Percentiles rank a stretch among this genome's conserved stretches.
Conservation (phyloP, 768 basidiomycete genomes). For the Kwoniella sp. region DNA sequence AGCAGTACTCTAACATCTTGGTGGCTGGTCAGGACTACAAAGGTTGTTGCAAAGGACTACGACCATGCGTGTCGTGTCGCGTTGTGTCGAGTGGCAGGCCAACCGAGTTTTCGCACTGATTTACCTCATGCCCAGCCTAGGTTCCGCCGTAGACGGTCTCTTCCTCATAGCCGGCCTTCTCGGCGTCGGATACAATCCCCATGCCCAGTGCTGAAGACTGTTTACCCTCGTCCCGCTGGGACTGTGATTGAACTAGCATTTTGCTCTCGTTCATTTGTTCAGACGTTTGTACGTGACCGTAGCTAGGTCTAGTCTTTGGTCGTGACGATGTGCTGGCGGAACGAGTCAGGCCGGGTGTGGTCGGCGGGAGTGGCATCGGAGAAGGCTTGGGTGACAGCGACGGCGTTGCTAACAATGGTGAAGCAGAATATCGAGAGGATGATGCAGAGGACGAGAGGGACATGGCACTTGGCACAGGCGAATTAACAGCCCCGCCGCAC, state of each 20-base stretch:
- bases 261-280: background rate
- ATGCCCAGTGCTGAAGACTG: background rate
- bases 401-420: background rate
- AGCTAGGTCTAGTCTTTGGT: background rate
- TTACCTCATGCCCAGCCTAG: constrained; percentile 19
- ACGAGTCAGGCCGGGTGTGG: background rate
- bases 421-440: background rate
- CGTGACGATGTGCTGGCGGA: background rate
- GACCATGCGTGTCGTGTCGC: too few species aligned
- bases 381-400: background rate
- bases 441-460: background rate
- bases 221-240: background rate
- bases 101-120: too few species aligned
- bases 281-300: background rate
- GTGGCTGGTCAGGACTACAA: too few species aligned
- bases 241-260: background rate
- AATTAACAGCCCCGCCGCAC: background rate
- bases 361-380: background rate
- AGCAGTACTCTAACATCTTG: too few species aligned
- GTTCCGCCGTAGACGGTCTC: constrained; percentile 24
- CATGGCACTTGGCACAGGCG: background rate
- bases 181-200: background rate
- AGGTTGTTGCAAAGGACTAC: too few species aligned
- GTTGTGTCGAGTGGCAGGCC: too few species aligned
- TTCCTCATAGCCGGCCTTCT: constrained; percentile 17